A percentile compares a stretch with the other conserved stretches of the same genome.
phyloP scores from a whole-genome alignment of 2,329 filamentous ascomycete species.

The Penicillium sp. region DNA sequence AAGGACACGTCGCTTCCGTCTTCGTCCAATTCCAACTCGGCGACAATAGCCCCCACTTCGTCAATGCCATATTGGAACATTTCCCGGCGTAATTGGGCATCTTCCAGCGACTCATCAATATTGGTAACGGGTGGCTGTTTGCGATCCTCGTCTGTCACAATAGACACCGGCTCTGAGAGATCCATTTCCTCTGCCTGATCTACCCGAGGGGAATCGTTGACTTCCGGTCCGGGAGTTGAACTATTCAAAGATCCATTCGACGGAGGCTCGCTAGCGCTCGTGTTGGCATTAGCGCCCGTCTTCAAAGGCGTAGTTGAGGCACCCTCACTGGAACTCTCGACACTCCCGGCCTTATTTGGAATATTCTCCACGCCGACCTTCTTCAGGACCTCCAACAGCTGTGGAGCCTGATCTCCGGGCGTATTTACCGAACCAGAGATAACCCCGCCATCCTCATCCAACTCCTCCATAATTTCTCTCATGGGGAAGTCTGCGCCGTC shows the following conservation, averaged over 20 bases:
- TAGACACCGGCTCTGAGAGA: conserved; percentile 17
- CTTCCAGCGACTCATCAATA: conserved; percentile 74
- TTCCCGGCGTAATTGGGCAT: conserved; percentile 75
- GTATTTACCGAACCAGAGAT: conserved; percentile 65
- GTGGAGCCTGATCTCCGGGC: conserved; percentile 67
- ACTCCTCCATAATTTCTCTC: conserved; percentile 86
- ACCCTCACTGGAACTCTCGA: conserved; percentile 15
- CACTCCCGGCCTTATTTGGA: conserved; percentile 21
- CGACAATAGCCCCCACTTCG: conserved; percentile 88
- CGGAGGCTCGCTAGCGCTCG: neutral
- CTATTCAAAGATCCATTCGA: neutral
- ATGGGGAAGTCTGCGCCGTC: conserved; percentile 70
- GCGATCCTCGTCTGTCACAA: conserved; percentile 23
- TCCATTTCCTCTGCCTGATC: conserved; percentile 11
- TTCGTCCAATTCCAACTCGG: conserved; percentile 83
- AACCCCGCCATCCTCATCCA: conserved; percentile 88
- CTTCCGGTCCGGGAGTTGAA: neutral
- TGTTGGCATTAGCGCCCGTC: neutral
- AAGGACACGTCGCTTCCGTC: conserved; percentile 54
- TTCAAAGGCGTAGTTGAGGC: neutral
- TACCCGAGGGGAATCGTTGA: conserved; percentile 3
- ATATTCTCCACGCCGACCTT: conserved; percentile 70
- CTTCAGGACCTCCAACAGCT: conserved; percentile 70
- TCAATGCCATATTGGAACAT: conserved; percentile 89
- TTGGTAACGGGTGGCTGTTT: conserved; percentile 59